These are phyloP conservation scores for Hypoxylon rickii DNA, from an alignment of 495 filamentous ascomycete species.

Conservation along the genomic window DNA sequence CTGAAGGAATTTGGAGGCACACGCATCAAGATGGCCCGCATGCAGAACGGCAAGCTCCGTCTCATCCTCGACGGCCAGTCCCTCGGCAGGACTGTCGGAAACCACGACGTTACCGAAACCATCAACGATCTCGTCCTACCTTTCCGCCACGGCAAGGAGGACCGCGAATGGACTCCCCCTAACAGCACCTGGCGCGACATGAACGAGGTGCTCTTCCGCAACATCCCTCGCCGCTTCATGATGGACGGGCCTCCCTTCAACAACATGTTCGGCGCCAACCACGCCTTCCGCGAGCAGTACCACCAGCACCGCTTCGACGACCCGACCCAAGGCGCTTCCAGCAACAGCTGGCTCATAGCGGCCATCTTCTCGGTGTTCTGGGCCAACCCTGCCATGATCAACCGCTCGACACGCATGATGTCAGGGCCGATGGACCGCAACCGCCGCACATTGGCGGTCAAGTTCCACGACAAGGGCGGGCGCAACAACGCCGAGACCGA, in stretches of 20 bases:
- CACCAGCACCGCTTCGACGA: slow-evolving; percentile 39
- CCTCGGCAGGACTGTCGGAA: slow-evolving; percentile 37
- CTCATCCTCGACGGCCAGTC: slow-evolving; percentile 35
- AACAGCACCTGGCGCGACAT: slow-evolving; percentile 41
- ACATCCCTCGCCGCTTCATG: slow-evolving; percentile 20
- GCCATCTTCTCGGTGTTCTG: slow-evolving; percentile 46
- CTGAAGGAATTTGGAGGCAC: slow-evolving; percentile 36
- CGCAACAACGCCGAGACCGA: slow-evolving; percentile 42
- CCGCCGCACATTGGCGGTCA: slow-evolving; percentile 29
- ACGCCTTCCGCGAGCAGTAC: slow-evolving; percentile 25
- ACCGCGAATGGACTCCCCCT: slow-evolving; percentile 34
- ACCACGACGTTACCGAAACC: slow-evolving; percentile 36
- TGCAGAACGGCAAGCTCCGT: slow-evolving; percentile 45
- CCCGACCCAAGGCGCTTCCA: slow-evolving; percentile 43
- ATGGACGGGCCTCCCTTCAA: slow-evolving; percentile 18
- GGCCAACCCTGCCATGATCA: slow-evolving; percentile 40
- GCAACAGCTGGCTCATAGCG: slow-evolving; percentile 43
- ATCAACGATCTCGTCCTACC: slow-evolving; percentile 43
- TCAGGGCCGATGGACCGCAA: background rate
- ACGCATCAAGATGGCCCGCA: slow-evolving; percentile 40
- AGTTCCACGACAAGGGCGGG: slow-evolving; percentile 46
- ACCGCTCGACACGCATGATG: slow-evolving; percentile 23
- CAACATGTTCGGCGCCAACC: slow-evolving; percentile 5
- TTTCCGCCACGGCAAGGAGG: slow-evolving; percentile 32
- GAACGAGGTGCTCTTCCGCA: slow-evolving; percentile 28